These are phyloP conservation scores for Hemileia vastatrix DNA, from an alignment of 1,284 basidiomycete genomes.

Conservation along the genomic window DNA sequence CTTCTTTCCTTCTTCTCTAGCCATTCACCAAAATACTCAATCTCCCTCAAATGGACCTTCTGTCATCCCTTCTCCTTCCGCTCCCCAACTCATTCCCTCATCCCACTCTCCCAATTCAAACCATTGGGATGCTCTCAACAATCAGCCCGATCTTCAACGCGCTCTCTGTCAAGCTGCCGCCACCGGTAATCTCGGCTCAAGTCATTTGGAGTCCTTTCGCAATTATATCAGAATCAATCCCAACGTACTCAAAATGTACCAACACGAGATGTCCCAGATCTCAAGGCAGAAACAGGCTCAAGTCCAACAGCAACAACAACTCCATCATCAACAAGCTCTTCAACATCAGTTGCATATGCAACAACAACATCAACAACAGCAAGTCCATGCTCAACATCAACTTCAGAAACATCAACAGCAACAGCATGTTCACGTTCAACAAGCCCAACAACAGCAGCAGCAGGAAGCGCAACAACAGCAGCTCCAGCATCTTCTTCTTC, in stretches of 20 bases:
- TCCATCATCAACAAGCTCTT: conserved; percentile 8
- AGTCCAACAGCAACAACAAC: conserved; percentile 15
- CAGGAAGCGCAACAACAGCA: conserved; percentile 1
- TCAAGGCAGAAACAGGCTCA: no score
- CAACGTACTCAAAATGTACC: conserved; percentile 14
- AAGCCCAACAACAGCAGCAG: conserved; percentile 7
- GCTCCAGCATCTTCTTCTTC: conserved; percentile 7
- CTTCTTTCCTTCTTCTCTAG: no score
- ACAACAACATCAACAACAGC: conserved; percentile 6
- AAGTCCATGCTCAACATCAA: conserved; percentile 2
- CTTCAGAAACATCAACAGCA: not conserved
- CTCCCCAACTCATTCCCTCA: no score
- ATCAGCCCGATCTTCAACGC: conserved; percentile 17
- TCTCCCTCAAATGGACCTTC: no score
- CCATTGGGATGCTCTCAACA: conserved; percentile 20
- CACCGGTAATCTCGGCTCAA: conserved; percentile 5
- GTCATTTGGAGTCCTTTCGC: conserved; percentile 7
- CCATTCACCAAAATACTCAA: no score
- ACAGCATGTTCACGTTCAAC: not conserved
- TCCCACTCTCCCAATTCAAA: not conserved
- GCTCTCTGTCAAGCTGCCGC: conserved; percentile 21
- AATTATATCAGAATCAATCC: conserved; percentile 14
- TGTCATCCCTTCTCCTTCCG: no score
- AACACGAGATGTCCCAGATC: conserved; percentile 15
- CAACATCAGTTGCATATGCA: conserved; percentile 13